A percentile compares a stretch with the other conserved stretches of the same genome.
Conservation (phyloP, 2,329 filamentous ascomycete species). For the Xylaria sp. region DNA sequence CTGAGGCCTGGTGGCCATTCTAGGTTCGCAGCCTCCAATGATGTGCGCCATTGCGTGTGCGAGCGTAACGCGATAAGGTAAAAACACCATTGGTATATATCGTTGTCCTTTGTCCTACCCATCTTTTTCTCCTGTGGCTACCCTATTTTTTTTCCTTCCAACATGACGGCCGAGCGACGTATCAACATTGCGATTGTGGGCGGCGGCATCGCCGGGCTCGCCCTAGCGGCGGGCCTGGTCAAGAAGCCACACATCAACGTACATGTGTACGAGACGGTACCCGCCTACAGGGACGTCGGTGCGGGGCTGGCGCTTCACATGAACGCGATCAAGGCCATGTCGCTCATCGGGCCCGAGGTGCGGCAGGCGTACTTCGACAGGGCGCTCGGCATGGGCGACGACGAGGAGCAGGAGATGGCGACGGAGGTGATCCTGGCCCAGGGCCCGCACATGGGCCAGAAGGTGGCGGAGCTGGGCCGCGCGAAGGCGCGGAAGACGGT, state of each 20-base stretch:
- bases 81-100: background rate
- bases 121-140: background rate
- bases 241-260: conserved; percentile 39
- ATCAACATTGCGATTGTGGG: conserved; percentile 34
- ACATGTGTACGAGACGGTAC: conserved; percentile 41
- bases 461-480: conserved; percentile 37
- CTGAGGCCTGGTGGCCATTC: conserved; percentile 3
- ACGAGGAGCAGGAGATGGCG: conserved; percentile 37
- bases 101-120: background rate
- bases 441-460: conserved; percentile 26
- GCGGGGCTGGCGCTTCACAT: conserved; percentile 43
- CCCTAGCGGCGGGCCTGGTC: conserved; percentile 40
- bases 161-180: conserved; percentile 10
- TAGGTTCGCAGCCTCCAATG: conserved; percentile 5
- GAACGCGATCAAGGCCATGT: conserved; percentile 42
- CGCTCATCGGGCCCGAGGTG: conserved; percentile 39
- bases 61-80: conserved; percentile 2
- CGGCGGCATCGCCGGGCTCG: conserved; percentile 41
- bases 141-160: background rate
- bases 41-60: conserved; percentile 15
- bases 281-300: conserved; percentile 40
- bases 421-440: conserved; percentile 40
- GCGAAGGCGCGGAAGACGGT: conserved; percentile 40
- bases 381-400: conserved; percentile 35
- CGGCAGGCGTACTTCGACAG: conserved; percentile 38